phyloP scores from a whole-genome alignment of 768 basidiomycete genomes.

The Amanita pseudoporphyria region DNA sequence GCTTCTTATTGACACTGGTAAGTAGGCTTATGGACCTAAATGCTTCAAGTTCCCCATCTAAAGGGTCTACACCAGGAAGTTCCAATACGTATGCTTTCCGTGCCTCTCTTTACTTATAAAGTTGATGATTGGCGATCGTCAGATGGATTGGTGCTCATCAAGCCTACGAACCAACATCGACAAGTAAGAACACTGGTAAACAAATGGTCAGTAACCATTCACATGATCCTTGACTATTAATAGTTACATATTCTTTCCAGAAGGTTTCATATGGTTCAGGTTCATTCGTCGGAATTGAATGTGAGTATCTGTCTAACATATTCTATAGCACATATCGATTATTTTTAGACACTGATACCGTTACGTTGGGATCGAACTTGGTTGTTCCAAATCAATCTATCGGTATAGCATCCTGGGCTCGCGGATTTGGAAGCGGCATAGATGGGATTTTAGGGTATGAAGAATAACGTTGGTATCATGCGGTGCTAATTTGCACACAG shows the following conservation, averaged over 20 bases:
- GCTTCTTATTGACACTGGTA: constrained; percentile 52
- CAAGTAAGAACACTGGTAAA: constrained; percentile 27
- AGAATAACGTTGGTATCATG: background rate
- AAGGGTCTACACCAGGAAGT: constrained; percentile 17
- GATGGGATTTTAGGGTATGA: constrained; percentile 44
- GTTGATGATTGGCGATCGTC: background rate
- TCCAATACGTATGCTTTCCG: constrained; percentile 18
- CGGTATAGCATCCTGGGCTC: constrained; percentile 32
- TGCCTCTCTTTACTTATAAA: background rate
- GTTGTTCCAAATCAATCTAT: constrained; percentile 38
- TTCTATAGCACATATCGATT: background rate
- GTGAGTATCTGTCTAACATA: constrained; percentile 18
- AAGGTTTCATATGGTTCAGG: constrained; percentile 48
- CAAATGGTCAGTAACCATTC: constrained; percentile 20
- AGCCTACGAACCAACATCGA: constrained; percentile 34
- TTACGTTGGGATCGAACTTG: constrained; percentile 30
- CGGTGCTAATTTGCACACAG: constrained; percentile 14
- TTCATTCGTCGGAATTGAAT: constrained; percentile 42
- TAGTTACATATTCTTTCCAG: constrained; percentile 17
- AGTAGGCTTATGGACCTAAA: constrained; percentile 4
- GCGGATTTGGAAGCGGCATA: constrained; percentile 32
- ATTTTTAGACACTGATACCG: constrained; percentile 33
- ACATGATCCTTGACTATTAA: background rate
- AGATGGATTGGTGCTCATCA: constrained; percentile 45
- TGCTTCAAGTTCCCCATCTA: background rate